Base-by-base conservation (phyloP, 2,329 filamentous ascomycete species). In the Xylaria sp. region DNA sequence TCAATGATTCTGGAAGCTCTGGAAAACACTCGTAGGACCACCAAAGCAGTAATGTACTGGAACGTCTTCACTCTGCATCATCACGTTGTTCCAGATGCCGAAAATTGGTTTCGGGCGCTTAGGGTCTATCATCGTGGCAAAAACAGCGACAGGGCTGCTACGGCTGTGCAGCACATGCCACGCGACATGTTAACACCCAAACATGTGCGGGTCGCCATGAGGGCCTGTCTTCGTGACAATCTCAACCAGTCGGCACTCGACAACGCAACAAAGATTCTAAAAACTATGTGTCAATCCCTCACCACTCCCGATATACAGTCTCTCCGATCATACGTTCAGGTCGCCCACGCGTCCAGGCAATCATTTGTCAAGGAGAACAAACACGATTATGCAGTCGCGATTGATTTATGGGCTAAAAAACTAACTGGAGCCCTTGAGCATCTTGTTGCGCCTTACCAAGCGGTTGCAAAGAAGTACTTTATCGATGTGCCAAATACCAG, bases 11-110 rank as follows among this genome's bases (percentile, higher is more conserved):
- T 97, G 47, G 82, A 87, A 51, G 85, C 90, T 6, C 87, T 93
- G 58, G 80, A 84, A 13, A 84, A 86, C 36, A 85, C 89, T 36
- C 85, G 86, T 58, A 84, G 87, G 59, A 87, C 87, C 7, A 84
- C 85, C 15, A 79, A 86, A n/a, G 91, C 89, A n/a, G 79, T 86
- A 59, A 84, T 84, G 36, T 98, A 97, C 79, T 98, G 94, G 94
- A 82, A 90, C 20, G 76, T 90, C 5, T 81, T 97, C 64, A 92
- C 90, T 6, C 77, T 82, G 1, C 79, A 83, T 13, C 85, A 88
- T 76, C 79, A 80, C n/a, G 80, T 97, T 66, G 76, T 81, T 1
- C 94, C 95, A 0, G 94, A 97, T 76, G 73, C 82, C 9, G 85
- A 89, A 69, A 94, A 93, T 75, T 91, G 90, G 80, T 83, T 89